phyloP scores from a whole-genome alignment of 306 rosid genomes.

The Pachyrhizus erosus region DNA sequence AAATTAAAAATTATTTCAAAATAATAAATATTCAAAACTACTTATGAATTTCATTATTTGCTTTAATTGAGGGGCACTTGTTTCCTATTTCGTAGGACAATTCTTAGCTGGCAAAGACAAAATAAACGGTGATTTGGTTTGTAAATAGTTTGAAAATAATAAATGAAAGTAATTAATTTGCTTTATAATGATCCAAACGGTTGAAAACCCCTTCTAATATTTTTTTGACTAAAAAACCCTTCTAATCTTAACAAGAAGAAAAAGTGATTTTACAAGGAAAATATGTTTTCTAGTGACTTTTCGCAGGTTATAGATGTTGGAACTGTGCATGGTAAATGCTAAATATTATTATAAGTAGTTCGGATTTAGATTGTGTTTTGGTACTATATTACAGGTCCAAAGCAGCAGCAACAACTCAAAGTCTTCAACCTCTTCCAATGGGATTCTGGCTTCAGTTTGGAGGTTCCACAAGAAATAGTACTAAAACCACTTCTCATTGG shows the following conservation, averaged over 20 bases:
- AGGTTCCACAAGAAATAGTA: conserved; percentile 44
- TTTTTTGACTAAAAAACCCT: too few relatives aligned
- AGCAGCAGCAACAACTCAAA: conserved; percentile 24
- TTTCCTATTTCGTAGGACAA: neutral
- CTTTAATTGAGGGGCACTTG: neutral
- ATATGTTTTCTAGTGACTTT: too few relatives aligned
- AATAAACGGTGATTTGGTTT: too few relatives aligned
- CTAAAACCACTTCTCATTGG: neutral
- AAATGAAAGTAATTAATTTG: neutral
- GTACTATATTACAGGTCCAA: conserved; percentile 34
- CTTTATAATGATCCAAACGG: neutral
- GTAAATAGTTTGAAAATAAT: neutral
- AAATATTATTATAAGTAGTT: neutral
- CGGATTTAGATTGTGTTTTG: neutral
- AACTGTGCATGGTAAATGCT: neutral
- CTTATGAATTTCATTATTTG: neutral
- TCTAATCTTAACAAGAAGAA: neutral
- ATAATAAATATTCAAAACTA: neutral
- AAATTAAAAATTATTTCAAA: neutral
- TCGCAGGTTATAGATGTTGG: neutral
- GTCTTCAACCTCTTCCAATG: conserved; percentile 33
- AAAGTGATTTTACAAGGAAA: too few relatives aligned
- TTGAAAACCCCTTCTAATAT: neutral
- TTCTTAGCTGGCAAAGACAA: neutral
- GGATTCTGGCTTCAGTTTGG: conserved; percentile 54